Evolutionary conservation across 225 moss, liverwort and hornwort genomes (phyloP).

Genomic region (Climacium dendroides): DNA sequence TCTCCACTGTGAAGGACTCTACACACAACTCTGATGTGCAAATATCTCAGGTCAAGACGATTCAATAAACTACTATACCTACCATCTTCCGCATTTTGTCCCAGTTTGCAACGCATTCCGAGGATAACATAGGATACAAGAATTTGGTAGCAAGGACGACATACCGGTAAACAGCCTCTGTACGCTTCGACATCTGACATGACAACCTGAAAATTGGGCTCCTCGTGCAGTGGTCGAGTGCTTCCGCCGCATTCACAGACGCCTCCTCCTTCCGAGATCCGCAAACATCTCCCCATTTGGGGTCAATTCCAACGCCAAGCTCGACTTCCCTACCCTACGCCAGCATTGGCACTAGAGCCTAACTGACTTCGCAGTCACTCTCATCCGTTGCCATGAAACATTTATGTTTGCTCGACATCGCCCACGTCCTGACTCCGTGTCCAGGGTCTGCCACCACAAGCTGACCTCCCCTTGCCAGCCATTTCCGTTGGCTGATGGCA

Average conservation of each 20-base stretch:
- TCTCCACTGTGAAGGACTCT: background rate
- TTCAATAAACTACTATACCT: background rate
- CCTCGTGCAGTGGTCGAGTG: background rate
- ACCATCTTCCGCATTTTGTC: background rate
- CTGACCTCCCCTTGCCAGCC: background rate
- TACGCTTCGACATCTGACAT: background rate
- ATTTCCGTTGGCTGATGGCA: background rate
- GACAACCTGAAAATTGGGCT: slow-evolving; percentile 12
- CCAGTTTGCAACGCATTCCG: background rate
- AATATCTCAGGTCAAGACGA: background rate
- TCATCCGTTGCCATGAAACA: background rate
- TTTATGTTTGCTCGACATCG: background rate
- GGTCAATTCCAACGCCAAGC: background rate
- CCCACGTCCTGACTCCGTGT: background rate
- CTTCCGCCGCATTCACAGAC: background rate
- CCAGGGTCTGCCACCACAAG: background rate
- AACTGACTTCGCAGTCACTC: background rate
- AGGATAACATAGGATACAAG: background rate
- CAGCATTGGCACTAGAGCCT: background rate
- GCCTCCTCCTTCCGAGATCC: background rate
- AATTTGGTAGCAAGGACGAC: background rate
- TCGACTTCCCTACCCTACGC: background rate
- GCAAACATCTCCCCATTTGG: background rate
- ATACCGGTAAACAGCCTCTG: background rate
- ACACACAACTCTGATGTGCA: background rate